Percentiles rank a stretch among this genome's conserved stretches.
Conservation (phyloP, 2,329 filamentous ascomycete species). For the Pseudogymnoascus sp. region DNA sequence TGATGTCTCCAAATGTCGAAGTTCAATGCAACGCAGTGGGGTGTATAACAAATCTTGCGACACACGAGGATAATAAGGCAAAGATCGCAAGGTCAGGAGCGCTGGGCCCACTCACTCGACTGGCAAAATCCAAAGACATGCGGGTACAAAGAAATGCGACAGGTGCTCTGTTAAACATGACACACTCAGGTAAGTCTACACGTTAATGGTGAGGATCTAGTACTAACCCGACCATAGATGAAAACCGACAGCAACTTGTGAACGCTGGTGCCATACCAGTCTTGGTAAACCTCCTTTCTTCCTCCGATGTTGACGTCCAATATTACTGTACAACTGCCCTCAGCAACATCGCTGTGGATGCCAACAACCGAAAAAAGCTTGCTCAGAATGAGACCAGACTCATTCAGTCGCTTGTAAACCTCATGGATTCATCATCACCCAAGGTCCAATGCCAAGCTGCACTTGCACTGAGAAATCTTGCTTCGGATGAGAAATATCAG, state of each 20-base stretch:
- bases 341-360: conserved; percentile 96
- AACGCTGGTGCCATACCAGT: conserved; percentile 97
- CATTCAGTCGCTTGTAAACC: conserved; percentile 85
- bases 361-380: conserved; percentile 82
- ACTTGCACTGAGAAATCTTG: conserved; percentile 85
- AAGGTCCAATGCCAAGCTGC: conserved; percentile 98
- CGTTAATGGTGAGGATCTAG: conserved; percentile 17
- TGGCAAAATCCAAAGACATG: conserved; percentile 98
- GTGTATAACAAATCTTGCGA: conserved; percentile 96
- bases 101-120: conserved; percentile 77
- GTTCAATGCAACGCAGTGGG: conserved; percentile 99
- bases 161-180: conserved; percentile 96
- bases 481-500: conserved; percentile 97
- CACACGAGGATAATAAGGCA: conserved; percentile 98
- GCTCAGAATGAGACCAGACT: conserved; percentile 86
- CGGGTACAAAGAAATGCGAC: conserved; percentile 96
- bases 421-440: conserved; percentile 95
- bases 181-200: conserved; percentile 75
- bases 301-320: conserved; percentile 91
- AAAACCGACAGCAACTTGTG: conserved; percentile 95
- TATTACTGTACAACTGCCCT: conserved; percentile 99
- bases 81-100: conserved; percentile 96
- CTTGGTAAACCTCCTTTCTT: conserved; percentile 88
- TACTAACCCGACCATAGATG: conserved; percentile 54
- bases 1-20: conserved; percentile 96